phyloP scores from a whole-genome alignment of 2,329 filamentous ascomycete species.

The Paraphaeosphaeria sporulosa region DNA sequence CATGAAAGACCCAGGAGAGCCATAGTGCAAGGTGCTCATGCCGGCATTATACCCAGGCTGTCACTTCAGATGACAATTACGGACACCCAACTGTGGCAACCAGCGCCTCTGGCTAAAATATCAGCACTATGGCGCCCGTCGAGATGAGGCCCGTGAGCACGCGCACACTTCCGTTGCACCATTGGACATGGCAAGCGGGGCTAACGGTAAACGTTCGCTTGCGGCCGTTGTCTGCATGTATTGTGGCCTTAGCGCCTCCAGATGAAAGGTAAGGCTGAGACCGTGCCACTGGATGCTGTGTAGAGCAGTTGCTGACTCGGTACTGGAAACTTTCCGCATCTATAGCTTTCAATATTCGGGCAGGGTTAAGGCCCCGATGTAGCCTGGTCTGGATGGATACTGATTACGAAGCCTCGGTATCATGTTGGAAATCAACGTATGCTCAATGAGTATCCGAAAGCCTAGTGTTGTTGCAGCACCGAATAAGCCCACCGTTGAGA shows the following conservation, averaged over 20 bases:
- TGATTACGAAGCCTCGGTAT: not conserved
- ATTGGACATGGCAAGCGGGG: not conserved
- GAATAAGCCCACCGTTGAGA: not conserved
- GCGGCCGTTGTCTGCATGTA: slow-evolving; percentile 2
- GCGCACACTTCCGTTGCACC: slow-evolving; percentile 6
- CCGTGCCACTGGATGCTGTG: slow-evolving; percentile 14
- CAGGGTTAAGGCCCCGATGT: not conserved
- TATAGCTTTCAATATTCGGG: not conserved
- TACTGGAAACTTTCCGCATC: slow-evolving; percentile 17
- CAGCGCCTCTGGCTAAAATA: not conserved
- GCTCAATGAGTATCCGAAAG: not conserved
- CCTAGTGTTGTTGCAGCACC: not conserved
- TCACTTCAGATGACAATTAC: slow-evolving; percentile 3
- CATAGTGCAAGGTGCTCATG: slow-evolving; percentile 6
- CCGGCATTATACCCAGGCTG: slow-evolving; percentile 5
- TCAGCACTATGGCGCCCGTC: not conserved
- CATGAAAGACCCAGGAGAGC: slow-evolving; percentile 1
- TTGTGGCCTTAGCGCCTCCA: not conserved
- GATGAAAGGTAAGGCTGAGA: slow-evolving; percentile 19
- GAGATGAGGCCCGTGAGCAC: not conserved
- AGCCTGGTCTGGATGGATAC: too few relatives aligned
- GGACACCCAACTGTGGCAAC: slow-evolving; percentile 19
- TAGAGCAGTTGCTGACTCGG: slow-evolving; percentile 10
- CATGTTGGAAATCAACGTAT: not conserved
- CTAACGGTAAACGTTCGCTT: slow-evolving; percentile 6